Evolutionary conservation across 2,329 filamentous ascomycete species (phyloP).

Genomic region (Botrytis fabae): DNA sequence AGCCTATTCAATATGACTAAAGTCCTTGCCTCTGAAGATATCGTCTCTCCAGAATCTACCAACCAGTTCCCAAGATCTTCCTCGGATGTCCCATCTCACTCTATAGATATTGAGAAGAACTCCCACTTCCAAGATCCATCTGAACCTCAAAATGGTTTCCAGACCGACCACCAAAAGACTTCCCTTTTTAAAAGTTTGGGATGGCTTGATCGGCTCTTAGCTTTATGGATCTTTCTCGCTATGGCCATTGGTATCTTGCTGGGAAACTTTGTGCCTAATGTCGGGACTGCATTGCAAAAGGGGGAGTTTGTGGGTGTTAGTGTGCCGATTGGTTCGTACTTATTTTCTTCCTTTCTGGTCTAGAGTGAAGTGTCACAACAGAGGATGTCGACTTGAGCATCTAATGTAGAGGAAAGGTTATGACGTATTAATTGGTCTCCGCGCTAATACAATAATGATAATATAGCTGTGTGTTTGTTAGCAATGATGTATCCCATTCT

Average conservation of each 20-base stretch:
- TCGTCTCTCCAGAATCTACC: background rate
- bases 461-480: slow-evolving; percentile 70
- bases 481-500: slow-evolving; percentile 96
- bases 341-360: background rate
- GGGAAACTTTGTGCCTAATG: slow-evolving; percentile 60
- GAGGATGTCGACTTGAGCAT: background rate
- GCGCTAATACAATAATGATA: background rate
- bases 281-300: slow-evolving; percentile 56
- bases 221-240: slow-evolving; percentile 64
- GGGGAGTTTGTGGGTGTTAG: slow-evolving; percentile 64
- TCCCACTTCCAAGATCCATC: background rate
- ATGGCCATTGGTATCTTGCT: slow-evolving; percentile 65
- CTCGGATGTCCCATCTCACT: background rate
- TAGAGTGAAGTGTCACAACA: background rate
- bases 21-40: slow-evolving; percentile 5
- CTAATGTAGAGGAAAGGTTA: background rate
- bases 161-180: background rate
- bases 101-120: slow-evolving; percentile 10
- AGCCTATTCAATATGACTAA: slow-evolving; percentile 1
- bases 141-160: background rate
- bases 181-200: slow-evolving; percentile 43
- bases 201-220: slow-evolving; percentile 52
- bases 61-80: background rate
- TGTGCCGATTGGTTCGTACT: slow-evolving; percentile 57
- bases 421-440: background rate